Conservation (phyloP, 345 rosid species). For the Bruguiera gymnorhiza region DNA sequence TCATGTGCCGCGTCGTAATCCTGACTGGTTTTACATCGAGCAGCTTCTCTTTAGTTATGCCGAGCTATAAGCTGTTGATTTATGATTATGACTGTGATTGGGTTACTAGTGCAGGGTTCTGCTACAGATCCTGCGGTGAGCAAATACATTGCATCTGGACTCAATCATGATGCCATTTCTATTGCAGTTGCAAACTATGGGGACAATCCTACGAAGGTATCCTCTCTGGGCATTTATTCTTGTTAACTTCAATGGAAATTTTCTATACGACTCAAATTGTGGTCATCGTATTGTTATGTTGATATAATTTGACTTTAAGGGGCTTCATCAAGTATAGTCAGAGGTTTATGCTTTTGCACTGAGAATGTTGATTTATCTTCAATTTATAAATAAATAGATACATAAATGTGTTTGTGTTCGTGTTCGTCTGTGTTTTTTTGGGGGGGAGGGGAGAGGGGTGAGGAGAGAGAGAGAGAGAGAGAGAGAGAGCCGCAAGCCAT, state of each 20-base stretch:
- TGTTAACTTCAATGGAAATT: neutral
- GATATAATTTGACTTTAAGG: no score
- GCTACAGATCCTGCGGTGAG: constrained; percentile 56
- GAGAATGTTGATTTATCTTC: no score
- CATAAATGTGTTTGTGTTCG: no score
- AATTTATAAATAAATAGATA: no score
- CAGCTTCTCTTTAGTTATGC: no score
- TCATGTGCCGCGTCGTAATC: no score
- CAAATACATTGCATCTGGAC: constrained; percentile 63
- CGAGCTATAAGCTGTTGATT: neutral
- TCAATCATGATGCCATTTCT: constrained; percentile 63
- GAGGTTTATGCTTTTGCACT: no score
- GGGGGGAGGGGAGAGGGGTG: rapidly evolving
- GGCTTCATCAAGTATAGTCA: no score
- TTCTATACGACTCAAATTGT: neutral
- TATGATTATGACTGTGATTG: neutral
- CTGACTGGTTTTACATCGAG: no score
- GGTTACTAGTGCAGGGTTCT: constrained; percentile 44
- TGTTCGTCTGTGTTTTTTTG: no score
- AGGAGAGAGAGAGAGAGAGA: neutral
- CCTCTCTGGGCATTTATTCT: neutral
- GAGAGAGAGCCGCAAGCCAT: neutral
- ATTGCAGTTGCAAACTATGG: constrained; percentile 81
- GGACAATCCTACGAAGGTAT: constrained; percentile 80
- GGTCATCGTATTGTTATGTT: no score